These are phyloP conservation scores for Aquilaria malaccensis DNA, from an alignment of 345 rosid genomes.

Conservation along the genomic window DNA sequence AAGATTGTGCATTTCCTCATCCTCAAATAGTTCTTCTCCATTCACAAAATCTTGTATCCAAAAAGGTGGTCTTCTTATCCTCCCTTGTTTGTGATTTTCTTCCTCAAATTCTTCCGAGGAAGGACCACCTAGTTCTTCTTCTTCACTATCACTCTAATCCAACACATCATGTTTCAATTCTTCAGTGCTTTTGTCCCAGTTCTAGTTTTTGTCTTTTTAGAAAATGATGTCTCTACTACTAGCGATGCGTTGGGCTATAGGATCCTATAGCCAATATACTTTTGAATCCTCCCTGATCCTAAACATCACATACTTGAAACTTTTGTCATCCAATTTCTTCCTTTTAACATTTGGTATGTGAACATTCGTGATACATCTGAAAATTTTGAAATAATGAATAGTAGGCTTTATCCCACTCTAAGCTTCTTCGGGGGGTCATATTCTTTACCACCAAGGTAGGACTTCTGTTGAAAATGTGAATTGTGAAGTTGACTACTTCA, in stretches of 20 bases:
- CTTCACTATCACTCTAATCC: neutral
- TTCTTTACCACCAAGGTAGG: neutral
- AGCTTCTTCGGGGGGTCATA: neutral
- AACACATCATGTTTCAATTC: neutral
- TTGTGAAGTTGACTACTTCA: conserved; percentile 5
- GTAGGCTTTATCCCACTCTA: too few relatives aligned
- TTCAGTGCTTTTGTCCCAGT: neutral
- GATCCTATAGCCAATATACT: neutral
- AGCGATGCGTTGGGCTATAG: neutral
- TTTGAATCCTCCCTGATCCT: neutral
- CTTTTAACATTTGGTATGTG: neutral
- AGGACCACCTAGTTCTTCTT: neutral
- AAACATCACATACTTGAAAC: neutral
- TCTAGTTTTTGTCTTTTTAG: neutral
- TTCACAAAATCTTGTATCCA: conserved; percentile 7
- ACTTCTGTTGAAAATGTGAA: conserved; percentile 3
- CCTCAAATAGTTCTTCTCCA: neutral
- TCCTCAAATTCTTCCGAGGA: neutral
- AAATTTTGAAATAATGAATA: too few relatives aligned
- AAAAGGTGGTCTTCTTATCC: neutral
- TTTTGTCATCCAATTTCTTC: conserved; percentile 4
- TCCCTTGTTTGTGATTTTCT: neutral
- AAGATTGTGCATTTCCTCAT: neutral
- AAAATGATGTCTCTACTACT: conserved; percentile 1
- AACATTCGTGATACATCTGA: too few relatives aligned